Percentiles rank a stretch among this genome's conserved stretches.
phyloP scores from a whole-genome alignment of 805 yeast genomes.

The Candida insectorum region DNA sequence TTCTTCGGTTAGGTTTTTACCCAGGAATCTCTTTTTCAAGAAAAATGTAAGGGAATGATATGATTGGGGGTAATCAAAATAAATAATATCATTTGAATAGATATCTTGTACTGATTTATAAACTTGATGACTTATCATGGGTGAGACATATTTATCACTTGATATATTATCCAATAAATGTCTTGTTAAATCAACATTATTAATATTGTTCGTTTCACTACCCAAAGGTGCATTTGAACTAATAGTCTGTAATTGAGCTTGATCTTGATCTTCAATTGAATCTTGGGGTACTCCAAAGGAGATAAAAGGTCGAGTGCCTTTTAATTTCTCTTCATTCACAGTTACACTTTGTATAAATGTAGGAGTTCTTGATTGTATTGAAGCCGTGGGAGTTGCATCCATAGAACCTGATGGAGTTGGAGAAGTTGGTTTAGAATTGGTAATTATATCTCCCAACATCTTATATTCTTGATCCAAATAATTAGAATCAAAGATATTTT shows the following conservation, averaged over 20 bases:
- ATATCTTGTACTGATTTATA: slow-evolving; percentile 51
- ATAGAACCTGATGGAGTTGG: slow-evolving; percentile 17
- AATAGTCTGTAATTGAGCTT: slow-evolving; percentile 2
- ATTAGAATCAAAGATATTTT: slow-evolving; percentile 35
- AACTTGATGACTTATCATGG: slow-evolving; percentile 53
- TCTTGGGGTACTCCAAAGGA: slow-evolving; percentile 28
- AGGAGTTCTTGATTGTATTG: slow-evolving; percentile 3
- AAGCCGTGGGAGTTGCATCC: background rate
- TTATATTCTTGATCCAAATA: slow-evolving; percentile 50
- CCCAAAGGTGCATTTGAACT: no score
- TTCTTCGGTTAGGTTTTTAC: slow-evolving; percentile 36
- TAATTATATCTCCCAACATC: slow-evolving; percentile 47
- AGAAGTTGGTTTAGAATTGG: slow-evolving; percentile 37
- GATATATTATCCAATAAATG: slow-evolving; percentile 2
- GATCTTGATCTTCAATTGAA: slow-evolving; percentile 6
- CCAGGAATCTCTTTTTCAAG: slow-evolving; percentile 53
- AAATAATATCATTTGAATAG: slow-evolving; percentile 43
- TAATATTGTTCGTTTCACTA: slow-evolving; percentile 1
- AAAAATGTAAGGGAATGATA: slow-evolving; percentile 59
- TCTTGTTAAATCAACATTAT: slow-evolving; percentile 6
- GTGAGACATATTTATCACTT: slow-evolving; percentile 43
- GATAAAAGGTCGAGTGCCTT: slow-evolving; percentile 40
- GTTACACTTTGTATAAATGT: slow-evolving; percentile 6
- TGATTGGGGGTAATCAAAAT: slow-evolving; percentile 61
- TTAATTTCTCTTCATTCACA: slow-evolving; percentile 10